Conservation (phyloP, 176 grass and related monocot species). For the barley (Hordeum vulgare) region DNA sequence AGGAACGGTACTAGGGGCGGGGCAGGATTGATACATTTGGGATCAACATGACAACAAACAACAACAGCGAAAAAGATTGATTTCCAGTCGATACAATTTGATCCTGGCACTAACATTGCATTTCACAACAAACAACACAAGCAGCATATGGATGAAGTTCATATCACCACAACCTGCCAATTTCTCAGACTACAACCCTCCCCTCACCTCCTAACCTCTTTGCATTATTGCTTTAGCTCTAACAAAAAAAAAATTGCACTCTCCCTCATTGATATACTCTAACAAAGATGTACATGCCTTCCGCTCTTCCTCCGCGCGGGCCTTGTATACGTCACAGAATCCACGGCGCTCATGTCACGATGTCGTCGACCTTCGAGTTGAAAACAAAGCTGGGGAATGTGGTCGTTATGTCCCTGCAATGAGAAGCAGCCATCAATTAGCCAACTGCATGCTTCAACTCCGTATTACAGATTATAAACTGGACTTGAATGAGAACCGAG, state of each 20-base stretch:
- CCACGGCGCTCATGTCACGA: slow-evolving; percentile 26
- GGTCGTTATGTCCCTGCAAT: slow-evolving; percentile 77
- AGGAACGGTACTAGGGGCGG: no score
- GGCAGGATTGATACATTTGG: neutral
- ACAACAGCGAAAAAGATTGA: neutral
- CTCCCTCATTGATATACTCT: neutral
- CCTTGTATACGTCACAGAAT: neutral
- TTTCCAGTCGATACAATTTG: neutral
- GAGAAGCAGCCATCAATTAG: neutral
- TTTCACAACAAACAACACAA: neutral
- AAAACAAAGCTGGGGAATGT: slow-evolving; percentile 90
- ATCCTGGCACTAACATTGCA: neutral
- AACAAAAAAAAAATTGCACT: neutral
- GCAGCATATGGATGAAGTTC: neutral
- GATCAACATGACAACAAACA: neutral
- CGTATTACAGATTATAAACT: neutral
- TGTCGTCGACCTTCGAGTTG: slow-evolving; percentile 80
- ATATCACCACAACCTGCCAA: neutral
- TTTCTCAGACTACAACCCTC: neutral
- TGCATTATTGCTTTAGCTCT: neutral
- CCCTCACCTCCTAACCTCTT: neutral
- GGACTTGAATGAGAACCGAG: neutral
- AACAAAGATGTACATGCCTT: neutral
- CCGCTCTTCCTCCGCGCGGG: no score
- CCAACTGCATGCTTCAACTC: neutral